Conservation (phyloP, 208 protist species). For the Trichomonas gallinae region DNA sequence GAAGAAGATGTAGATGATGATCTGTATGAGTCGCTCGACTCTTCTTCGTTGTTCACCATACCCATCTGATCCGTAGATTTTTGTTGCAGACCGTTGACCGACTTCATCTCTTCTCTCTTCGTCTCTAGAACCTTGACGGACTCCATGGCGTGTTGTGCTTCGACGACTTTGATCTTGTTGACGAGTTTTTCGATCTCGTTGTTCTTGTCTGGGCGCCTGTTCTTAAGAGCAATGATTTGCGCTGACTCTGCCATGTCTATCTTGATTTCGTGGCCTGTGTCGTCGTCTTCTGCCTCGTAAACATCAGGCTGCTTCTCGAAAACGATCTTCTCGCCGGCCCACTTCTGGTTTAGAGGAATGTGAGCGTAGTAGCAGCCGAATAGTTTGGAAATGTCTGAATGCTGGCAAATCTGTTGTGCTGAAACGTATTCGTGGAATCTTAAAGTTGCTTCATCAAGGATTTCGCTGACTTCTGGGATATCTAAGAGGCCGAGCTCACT, state of each 20-base stretch:
- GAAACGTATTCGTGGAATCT: not conserved
- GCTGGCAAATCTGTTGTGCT: not conserved
- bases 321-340: not conserved
- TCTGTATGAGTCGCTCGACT: too few species aligned
- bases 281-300: not conserved
- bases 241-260: not conserved
- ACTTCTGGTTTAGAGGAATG: not conserved
- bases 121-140: too few species aligned
- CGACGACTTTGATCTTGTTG: too few species aligned
- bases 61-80: too few species aligned
- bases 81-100: too few species aligned
- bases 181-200: not conserved
- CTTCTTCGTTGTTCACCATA: too few species aligned
- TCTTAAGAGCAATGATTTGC: not conserved
- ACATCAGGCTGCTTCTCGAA: not conserved
- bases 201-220: not conserved
- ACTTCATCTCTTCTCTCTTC: too few species aligned
- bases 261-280: not conserved
- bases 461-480: not conserved
- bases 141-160: too few species aligned
- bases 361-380: not conserved
- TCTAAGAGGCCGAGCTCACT: not conserved
- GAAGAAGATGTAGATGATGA: too few species aligned
- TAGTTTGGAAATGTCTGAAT: not conserved
- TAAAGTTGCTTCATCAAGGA: not conserved